Base-by-base conservation (phyloP, 78 protist genomes). In the Dictyostelium citrinum region DNA sequence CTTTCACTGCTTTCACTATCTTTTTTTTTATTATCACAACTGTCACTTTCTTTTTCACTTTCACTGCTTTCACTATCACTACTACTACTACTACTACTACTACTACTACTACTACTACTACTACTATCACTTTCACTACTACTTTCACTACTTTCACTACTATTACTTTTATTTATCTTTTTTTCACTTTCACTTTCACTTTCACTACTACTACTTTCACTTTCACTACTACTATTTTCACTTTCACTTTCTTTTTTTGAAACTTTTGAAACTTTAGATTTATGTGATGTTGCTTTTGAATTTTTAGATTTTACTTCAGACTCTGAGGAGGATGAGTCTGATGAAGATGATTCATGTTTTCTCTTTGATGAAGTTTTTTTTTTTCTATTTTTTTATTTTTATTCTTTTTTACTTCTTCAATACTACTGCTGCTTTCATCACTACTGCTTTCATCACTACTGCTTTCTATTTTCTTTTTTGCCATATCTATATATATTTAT, bases 241-340 rank as follows among this genome's bases (percentile, higher is more conserved):
- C 33, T n/a, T 14, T 77, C 75, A 67, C 75, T 67, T 29, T 70
- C 27, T 74, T 74, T 33, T 71, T 39, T 74, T 74, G 55, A 74
- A 12, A 29, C 20, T 39, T 51, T 51, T 51, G 61, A 51, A 55
- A n/a, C 6, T 74, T 22, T 37, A 39, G 80, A 72, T 72, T 33
- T 37, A 41, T 74, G 22, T 74, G 81, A 39, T n/a, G 8, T 37
- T 74, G 81, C 33, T n/a, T 71, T 33, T 33, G 81, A 71, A 17
- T 20, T 17, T 71, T n/a, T 27, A 6, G 81, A 39, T 22, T 64
- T 17, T 3, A 46, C n/a, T 16, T 74, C 81, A 2, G 81, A 74
- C 9, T 74, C 81, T 39, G 81, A 74, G 6, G n/a, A 12, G 0
- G 16, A 11, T 35, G 78, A 37, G 11, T 71, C 78, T 71, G 41